Evolutionary conservation across 306 rosid genomes (phyloP), one percentile per base, ranked within the genome.

Genomic region (Parietaria judaica): DNA sequence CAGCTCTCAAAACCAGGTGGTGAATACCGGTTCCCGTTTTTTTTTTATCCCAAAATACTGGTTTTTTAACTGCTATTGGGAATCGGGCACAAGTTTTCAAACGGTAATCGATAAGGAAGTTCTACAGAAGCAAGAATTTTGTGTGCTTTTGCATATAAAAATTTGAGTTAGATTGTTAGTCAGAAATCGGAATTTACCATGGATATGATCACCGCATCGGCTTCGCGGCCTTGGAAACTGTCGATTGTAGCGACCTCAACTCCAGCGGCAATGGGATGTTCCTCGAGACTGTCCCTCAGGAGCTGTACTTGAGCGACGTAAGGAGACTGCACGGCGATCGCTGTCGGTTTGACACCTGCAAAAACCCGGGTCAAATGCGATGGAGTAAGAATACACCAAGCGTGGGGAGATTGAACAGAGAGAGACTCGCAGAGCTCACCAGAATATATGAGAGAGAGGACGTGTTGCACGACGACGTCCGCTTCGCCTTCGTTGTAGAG

Each of bases 151-250:
- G 31, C 31, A 23, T 23, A 23, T 23, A 23, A 23, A 23, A 23
- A 23, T 41, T 41, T 41, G 45, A 0, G 6, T 41, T 41, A 41
- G 45, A 5, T 41, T 41, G 9, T 41, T 23, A 41, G 7, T 5
- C 9, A 41, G 45, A 41, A 41, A 5, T 41, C 45, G 45, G 45
- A 54, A 57, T 57, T 56, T 87, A 87, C 95, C 95, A 84, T 87
- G 38, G 92, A 87, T 82, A 87, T 80, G 73, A 87, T 87, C 43
- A 87, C 95, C 37, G 92, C 92, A 70, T 87, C 95, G 15, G 95
- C 95, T 71, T 87, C 95, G 43, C 89, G 95, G 62, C 95, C 95
- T 74, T 87, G 95, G 75, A 84, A 87, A 80, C 95, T 87, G 73
- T 87, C 95, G 58, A 87, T 84, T 13, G 95, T 84, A 41, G 95